Evolutionary conservation across 2,329 filamentous ascomycete species (phyloP), one percentile per base, ranked within the genome.

Genomic region (Hymenoscyphus repandus): DNA sequence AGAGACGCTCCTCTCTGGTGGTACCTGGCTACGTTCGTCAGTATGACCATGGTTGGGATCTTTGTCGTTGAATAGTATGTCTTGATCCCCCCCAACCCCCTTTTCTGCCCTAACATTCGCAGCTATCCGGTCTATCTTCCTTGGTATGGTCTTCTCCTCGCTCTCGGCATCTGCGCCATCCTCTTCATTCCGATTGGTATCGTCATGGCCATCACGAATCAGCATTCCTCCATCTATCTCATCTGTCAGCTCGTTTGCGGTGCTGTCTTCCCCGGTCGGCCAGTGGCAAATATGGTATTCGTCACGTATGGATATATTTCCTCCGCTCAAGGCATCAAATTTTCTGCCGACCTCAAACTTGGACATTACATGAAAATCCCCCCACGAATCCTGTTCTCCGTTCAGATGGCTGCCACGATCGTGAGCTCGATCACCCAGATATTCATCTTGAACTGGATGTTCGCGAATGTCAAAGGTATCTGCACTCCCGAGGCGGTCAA

Each of bases 231-330:
- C 67, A 88, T 92, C 58, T 93, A 92, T 66, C 77, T 93, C 33
- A 88, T 93, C 61, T 92, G 88, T 66, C 89, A 93, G 68, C 78
- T 95, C 51, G 84, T 93, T 57, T 92, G 88, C 56, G 90, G 90
- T 48, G 83, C 80, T 45, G 75, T 90, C 13, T 95, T 95, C 65
- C 89, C 89, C 0, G 90, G 90, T 27, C 84, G 86, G 1, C 90
- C 90, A 1, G 88, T 95, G 10, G 90, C 89, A 45, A 93, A 95
- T 68, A 95, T 95, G 90, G 88, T 95, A 33, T 95, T 95, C 62
- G 88, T 92, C 43, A 93, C 88, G 0, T 95, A 93, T 66, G 89
- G 88, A 55, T 95, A 93, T 69, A 93, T 93, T 64, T 90, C 87
- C 4, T 91, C 87, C 0, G 87, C 88, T 0, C 90, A 95, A 70